Base-by-base conservation (phyloP, 2,329 filamentous ascomycete species). In the Fusarium drepaniforme region DNA sequence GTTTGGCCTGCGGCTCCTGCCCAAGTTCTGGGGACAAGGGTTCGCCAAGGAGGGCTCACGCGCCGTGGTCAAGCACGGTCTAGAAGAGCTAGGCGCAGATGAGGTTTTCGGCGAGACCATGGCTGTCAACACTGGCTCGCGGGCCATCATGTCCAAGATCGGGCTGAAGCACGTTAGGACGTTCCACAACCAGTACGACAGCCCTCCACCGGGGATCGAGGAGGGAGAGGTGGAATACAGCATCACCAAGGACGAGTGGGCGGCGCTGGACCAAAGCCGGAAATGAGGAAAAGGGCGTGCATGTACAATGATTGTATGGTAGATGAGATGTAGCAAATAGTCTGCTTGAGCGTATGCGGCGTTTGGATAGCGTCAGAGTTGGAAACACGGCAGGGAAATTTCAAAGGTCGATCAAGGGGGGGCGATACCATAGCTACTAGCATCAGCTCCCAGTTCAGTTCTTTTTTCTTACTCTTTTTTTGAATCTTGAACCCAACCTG, bases 1-100 rank as follows among this genome's bases (percentile, higher is more conserved):
- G 42, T 77, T 81, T 33, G 80, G 79, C 5, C 76, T 80, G 44
- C 71, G 80, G 5, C 70, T 81, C 18, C 68, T 78, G 21, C 79
- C 78, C 4, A 76, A 75, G 59, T 81, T 78, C 53, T 82, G 80
- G 81, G 70, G 78, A 2, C 76, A 77, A 37, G 81, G 81, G 1
- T 77, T 77, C 23, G 80, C 80, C 25, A 82, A 81, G 68, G 80
- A 82, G 62, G 81, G 80, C 5, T 78, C 79, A 1, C 67, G 71
- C 5, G 80, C 76, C 46, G 59, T 82, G 44, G 53, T 81, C 23
- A 79, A 74, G 57, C 75, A 82, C 53, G 81, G 77, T 4, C 79
- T 81, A 18, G 67, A 79, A 51, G 77, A 81, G 28, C 70, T 82
- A 5, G 70, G 69, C 12, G 58, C 81, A 23, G 62, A 70, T 11